Evolutionary conservation across 208 protist species (phyloP).

Genomic region (Crithidia bombi): DNA sequence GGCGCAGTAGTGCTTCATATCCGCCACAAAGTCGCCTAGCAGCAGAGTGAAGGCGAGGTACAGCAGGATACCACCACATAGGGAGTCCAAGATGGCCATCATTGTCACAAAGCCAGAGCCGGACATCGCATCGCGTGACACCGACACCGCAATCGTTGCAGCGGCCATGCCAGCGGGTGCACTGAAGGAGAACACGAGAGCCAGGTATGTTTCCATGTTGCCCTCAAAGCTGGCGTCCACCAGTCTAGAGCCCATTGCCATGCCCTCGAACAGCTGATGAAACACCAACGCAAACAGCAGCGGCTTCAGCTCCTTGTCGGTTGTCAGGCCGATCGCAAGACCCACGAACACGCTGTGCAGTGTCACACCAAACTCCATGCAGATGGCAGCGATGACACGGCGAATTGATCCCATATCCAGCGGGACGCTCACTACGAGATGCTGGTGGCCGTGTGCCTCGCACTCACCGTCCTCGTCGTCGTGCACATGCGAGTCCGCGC

Average conservation of each 20-base stretch:
- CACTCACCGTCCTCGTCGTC: slow-evolving; percentile 14
- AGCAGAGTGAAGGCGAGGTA: slow-evolving; percentile 75
- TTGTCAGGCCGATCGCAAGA: slow-evolving; percentile 55
- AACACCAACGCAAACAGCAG: slow-evolving; percentile 67
- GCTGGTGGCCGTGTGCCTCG: slow-evolving; percentile 38
- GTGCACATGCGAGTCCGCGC: neutral
- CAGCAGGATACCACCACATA: slow-evolving; percentile 75
- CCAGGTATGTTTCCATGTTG: slow-evolving; percentile 43
- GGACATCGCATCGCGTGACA: slow-evolving; percentile 40
- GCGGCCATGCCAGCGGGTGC: slow-evolving; percentile 50
- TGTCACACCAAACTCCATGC: slow-evolving; percentile 40
- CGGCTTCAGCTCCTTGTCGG: slow-evolving; percentile 46
- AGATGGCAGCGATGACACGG: slow-evolving; percentile 46
- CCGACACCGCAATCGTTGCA: slow-evolving; percentile 30
- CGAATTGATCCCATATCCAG: slow-evolving; percentile 31
- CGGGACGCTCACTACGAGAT: slow-evolving; percentile 24
- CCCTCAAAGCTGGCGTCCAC: slow-evolving; percentile 55
- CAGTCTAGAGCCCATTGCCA: slow-evolving; percentile 65
- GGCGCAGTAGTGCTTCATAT: slow-evolving; percentile 32
- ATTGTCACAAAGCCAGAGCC: slow-evolving; percentile 40
- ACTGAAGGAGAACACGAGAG: slow-evolving; percentile 52
- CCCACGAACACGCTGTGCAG: slow-evolving; percentile 82
- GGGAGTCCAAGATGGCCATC: slow-evolving; percentile 51
- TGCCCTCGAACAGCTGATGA: slow-evolving; percentile 80
- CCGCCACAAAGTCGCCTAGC: slow-evolving; percentile 57